Evolutionary conservation across 441 rosid species (phyloP), one percentile per base, ranked within the genome.

Genomic region (Dalechampia spathulata): DNA sequence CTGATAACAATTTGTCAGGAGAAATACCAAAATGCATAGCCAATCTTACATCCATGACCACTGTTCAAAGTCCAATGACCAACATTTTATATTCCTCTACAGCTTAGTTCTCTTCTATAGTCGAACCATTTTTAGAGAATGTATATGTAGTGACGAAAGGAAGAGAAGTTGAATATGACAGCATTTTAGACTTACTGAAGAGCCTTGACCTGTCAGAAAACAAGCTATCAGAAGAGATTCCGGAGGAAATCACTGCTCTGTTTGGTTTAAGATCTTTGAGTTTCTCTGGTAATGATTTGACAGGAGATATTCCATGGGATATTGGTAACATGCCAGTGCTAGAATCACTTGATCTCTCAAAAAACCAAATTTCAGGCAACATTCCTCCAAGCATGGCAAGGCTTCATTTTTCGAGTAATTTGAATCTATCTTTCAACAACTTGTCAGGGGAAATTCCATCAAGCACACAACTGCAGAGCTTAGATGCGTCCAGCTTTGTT

Each of bases 121-220:
- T 28, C 32, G 60, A 57, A 11, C 14, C 2, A 23, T 3, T 57
- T 22, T 20, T 32, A 28, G 52, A 45, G 8, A 40, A 36, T n/a
- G 62, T 54, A 36, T 47, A n/a, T 23, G 37, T 21, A 1, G 62
- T 68, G 17, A 37, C 47, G 23, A 66, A 69, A 58, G 37, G 66
- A 52, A 19, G 61, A 57, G 42, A 64, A 66, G 56, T 64, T 67
- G 38, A 77, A 58, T 44, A 63, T 39, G 39, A 61, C 61, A 45
- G 69, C 67, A 32, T 49, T 58, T 27, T 72, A 69, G 68, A 65
- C 61, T 52, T 61, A 56, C 25, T 55, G 36, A 26, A 7, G 37
- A 58, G 61, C 71, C 40, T 81, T 40, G 72, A 79, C 27, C 53
- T 81, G n/a, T 64, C 76, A 23, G 74, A 64, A 68, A 77, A 81